These are phyloP conservation scores for Talaromyces marneffei DNA, from an alignment of 2,329 filamentous ascomycete genomes.

Conservation along the genomic window DNA sequence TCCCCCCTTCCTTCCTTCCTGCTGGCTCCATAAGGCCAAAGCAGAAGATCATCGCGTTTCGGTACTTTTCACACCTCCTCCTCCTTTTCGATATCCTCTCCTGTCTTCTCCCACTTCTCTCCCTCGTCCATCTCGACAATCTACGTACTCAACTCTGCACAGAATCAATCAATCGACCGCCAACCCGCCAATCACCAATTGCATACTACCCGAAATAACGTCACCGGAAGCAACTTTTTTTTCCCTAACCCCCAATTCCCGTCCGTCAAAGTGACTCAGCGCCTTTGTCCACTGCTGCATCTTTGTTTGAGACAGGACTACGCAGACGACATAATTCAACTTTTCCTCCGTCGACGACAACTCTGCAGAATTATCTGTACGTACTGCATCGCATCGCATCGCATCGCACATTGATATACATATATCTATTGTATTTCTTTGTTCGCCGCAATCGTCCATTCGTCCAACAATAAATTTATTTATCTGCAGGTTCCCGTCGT, in stretches of 20 bases:
- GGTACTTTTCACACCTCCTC: not conserved
- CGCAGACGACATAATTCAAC: not conserved
- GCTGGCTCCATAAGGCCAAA: not conserved
- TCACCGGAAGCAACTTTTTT: slow-evolving; percentile 10
- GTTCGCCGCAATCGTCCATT: slow-evolving; percentile 4
- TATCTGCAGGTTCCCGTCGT: slow-evolving; percentile 12
- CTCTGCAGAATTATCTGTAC: slow-evolving; percentile 1
- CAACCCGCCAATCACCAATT: not conserved
- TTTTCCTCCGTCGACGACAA: not conserved
- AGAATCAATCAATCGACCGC: not conserved
- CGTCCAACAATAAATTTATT: slow-evolving; percentile 7
- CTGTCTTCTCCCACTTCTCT: not conserved
- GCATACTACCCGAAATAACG: not conserved
- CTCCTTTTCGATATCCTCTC: not conserved
- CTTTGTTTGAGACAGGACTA: not conserved
- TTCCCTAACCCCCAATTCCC: not conserved
- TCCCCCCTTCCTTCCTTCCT: slow-evolving; percentile 3
- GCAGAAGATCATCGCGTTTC: slow-evolving; percentile 1
- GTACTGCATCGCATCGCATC: slow-evolving; percentile 1
- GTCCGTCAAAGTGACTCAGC: slow-evolving; percentile 5
- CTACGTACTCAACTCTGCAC: not conserved
- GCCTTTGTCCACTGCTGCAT: not conserved
- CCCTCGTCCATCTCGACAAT: not conserved
- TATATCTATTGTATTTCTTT: not conserved
- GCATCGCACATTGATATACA: not conserved